Evolutionary conservation across 2,329 filamentous ascomycete species (phyloP).

Genomic region (Microthyrium microscopicum): DNA sequence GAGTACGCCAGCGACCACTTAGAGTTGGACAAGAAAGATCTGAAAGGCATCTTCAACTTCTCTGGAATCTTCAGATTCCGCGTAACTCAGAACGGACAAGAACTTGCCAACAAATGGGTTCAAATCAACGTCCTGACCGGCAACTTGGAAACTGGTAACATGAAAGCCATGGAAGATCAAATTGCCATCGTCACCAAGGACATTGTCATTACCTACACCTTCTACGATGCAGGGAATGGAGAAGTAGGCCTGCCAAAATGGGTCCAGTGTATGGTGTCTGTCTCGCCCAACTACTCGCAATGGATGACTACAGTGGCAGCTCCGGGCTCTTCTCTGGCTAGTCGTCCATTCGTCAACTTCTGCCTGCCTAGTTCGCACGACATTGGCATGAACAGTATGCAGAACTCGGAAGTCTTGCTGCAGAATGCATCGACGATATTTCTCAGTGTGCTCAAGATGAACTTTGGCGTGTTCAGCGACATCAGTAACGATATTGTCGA

Average conservation of each 20-base stretch:
- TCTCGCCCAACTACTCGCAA: constrained; percentile 25
- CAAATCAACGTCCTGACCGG: constrained; percentile 31
- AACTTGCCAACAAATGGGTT: constrained; percentile 27
- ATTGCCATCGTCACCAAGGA: constrained; percentile 17
- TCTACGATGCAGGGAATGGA: constrained; percentile 32
- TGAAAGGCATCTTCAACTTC: constrained; percentile 26
- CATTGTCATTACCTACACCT: constrained; percentile 28
- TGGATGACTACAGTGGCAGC: constrained; percentile 31
- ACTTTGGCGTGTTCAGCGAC: constrained; percentile 13
- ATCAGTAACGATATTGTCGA: constrained; percentile 15
- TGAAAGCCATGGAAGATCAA: constrained; percentile 17
- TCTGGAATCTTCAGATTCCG: constrained; percentile 28
- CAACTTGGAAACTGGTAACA: constrained; percentile 24
- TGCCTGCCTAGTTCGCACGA: constrained; percentile 32
- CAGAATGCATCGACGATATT: constrained; percentile 17
- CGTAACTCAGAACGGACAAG: constrained; percentile 22
- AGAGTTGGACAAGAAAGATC: constrained; percentile 29
- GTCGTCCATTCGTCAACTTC: constrained; percentile 25
- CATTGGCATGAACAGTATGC: constrained; percentile 36
- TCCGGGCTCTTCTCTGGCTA: constrained; percentile 20
- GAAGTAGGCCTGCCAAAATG: constrained; percentile 25
- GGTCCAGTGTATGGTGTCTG: constrained; percentile 30
- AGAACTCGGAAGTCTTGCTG: constrained; percentile 24
- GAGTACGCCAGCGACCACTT: constrained; percentile 15
- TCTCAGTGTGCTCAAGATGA: constrained; percentile 18